Conservation (phyloP, 75 land plant species). For the Selaginella moellendorffii region DNA sequence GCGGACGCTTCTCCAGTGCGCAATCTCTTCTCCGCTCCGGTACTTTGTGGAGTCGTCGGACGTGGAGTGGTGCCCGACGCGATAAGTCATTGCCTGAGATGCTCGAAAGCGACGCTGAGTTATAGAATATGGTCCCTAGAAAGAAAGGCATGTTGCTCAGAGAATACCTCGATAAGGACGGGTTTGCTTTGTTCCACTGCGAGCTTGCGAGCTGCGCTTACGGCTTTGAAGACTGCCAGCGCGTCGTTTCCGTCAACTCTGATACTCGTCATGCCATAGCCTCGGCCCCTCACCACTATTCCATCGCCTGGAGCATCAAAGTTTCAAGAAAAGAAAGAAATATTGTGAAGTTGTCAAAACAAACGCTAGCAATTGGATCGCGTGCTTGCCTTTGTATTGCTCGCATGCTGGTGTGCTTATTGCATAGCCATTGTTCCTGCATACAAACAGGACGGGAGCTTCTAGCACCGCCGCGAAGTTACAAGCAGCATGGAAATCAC, state of each 20-base stretch:
- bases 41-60: conserved; percentile 93
- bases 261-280: conserved; percentile 69
- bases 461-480: conserved; percentile 84
- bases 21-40: conserved; percentile 59
- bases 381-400: conserved; percentile 71
- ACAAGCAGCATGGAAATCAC: conserved; percentile 78
- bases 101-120: too few species aligned
- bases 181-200: conserved; percentile 55
- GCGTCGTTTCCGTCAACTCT: conserved; percentile 86
- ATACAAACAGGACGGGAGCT: conserved; percentile 59
- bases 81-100: conserved; percentile 63
- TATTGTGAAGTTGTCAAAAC: too few species aligned
- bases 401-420: conserved; percentile 71
- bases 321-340: too few species aligned
- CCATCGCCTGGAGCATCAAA: conserved; percentile 2
- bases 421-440: conserved; percentile 92
- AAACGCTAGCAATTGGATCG: too few species aligned
- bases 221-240: conserved; percentile 53
- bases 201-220: conserved; percentile 56
- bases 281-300: conserved; percentile 54
- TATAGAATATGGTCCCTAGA: too few species aligned
- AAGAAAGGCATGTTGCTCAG: too few species aligned
- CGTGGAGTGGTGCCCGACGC: conserved; percentile 90
- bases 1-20: conserved; percentile 49
- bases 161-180: conserved; percentile 62